These are phyloP conservation scores for Durio zibethinus DNA, from an alignment of 345 rosid genomes.

Conservation along the genomic window DNA sequence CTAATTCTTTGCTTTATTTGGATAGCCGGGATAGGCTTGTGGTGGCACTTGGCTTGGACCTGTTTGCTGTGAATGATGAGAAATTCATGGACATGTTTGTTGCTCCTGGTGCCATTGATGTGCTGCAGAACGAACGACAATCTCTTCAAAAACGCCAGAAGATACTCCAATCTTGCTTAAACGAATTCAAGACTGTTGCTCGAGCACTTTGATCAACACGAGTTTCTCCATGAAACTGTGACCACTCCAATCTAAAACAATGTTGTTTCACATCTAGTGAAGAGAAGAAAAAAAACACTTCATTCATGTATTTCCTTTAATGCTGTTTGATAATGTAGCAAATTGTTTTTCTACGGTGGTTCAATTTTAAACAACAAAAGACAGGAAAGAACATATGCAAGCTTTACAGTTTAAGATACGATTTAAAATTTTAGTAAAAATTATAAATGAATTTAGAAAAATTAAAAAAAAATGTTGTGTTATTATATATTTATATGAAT, in stretches of 20 bases:
- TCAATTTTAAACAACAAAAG: too few relatives aligned
- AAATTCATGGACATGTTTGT: slow-evolving; percentile 95
- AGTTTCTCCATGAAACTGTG: background rate
- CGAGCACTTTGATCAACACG: slow-evolving; percentile 52
- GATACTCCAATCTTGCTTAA: slow-evolving; percentile 81
- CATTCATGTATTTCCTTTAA: background rate
- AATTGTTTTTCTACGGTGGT: background rate
- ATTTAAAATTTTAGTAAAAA: too few relatives aligned
- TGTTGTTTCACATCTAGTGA: slow-evolving; percentile 10
- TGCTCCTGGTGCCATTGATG: slow-evolving; percentile 86
- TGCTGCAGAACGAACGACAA: slow-evolving; percentile 62
- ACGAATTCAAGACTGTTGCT: slow-evolving; percentile 75
- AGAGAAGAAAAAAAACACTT: background rate
- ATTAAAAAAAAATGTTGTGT: too few relatives aligned
- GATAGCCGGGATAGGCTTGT: slow-evolving; percentile 76
- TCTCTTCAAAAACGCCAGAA: slow-evolving; percentile 83
- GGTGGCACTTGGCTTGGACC: slow-evolving; percentile 76
- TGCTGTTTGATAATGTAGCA: background rate
- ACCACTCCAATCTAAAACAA: slow-evolving; percentile 10
- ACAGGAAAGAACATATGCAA: too few relatives aligned
- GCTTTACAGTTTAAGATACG: too few relatives aligned
- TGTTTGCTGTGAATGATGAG: slow-evolving; percentile 85
- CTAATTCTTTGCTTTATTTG: slow-evolving; percentile 5
- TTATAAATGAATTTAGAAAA: too few relatives aligned
- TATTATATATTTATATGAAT: too few relatives aligned